Evolutionary conservation across 2,329 filamentous ascomycete species (phyloP).

Genomic region (Colletotrichum spaethianum): DNA sequence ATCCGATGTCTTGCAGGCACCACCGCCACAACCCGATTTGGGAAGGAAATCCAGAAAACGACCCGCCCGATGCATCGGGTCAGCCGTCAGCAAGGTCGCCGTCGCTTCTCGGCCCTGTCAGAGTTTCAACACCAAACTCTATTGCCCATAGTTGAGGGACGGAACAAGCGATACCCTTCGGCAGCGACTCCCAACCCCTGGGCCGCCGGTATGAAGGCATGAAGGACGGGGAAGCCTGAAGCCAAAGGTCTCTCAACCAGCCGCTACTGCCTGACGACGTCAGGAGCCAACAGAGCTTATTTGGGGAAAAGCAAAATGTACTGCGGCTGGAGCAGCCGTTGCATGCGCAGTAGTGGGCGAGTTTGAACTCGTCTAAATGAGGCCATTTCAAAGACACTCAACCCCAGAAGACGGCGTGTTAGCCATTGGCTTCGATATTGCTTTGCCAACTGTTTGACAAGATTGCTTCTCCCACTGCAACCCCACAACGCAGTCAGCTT

Average conservation of each 20-base stretch:
- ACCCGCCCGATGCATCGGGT: constrained; percentile 23
- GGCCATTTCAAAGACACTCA: constrained; percentile 20
- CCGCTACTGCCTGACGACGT: constrained; percentile 19
- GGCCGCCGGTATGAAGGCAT: constrained; percentile 18
- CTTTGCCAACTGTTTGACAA: background rate
- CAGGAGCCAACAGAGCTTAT: constrained; percentile 19
- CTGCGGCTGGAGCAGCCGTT: constrained; percentile 23
- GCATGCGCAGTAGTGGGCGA: background rate
- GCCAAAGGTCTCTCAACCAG: constrained; percentile 16
- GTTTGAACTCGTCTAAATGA: constrained; percentile 3
- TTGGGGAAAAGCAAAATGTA: constrained; percentile 11
- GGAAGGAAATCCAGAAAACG: background rate
- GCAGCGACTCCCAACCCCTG: constrained; percentile 17
- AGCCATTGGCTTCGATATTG: background rate
- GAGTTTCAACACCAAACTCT: constrained; percentile 40
- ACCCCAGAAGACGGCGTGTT: background rate
- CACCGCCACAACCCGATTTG: constrained; percentile 12
- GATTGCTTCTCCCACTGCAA: constrained; percentile 6
- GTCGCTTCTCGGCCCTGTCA: constrained; percentile 26
- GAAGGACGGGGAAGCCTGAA: constrained; percentile 13
- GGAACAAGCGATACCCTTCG: background rate
- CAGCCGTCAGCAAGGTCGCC: constrained; percentile 32
- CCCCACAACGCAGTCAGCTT: constrained; percentile 33
- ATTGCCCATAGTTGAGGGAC: constrained; percentile 9
- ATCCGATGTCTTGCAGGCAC: constrained; percentile 18